Evolutionary conservation across 805 yeast genomes (phyloP), one percentile per base, ranked within the genome.

Genomic region (Kurtzmaniella fragi): DNA sequence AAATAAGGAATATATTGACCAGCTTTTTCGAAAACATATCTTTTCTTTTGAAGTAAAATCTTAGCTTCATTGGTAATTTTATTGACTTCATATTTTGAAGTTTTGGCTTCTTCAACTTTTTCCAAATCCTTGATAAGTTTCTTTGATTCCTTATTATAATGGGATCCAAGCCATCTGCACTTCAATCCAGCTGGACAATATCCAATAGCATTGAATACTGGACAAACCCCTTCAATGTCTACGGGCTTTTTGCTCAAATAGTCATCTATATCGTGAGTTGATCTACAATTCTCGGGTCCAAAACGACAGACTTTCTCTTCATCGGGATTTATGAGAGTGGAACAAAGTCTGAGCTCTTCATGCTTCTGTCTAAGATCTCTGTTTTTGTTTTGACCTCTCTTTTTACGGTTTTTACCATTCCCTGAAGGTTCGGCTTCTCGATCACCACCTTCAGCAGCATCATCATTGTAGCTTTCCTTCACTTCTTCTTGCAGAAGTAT

Each of bases 101-200:
- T 15, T 48, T 59, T 47, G 44, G 49, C 44, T 10, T 33, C 52
- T 7, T 62, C 73, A 29, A 62, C 62, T 43, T 59, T 56, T 1
- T 51, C 75, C 35, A 59, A 56, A 53, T 77, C 80, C 39, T 59
- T 70, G 28, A 70, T 43, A 15, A 82, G 59, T 42, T 58, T 64
- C 39, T 62, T 66, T 13, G 70, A 61, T 41, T 68, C 82, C 26
- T 53, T 54, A 48, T 73, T 57, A 53, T 66, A 74, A 63, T 93
- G 98, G 12, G 86, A 76, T 3, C 75, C 65, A 41, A 93, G 72
- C 87, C 96, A 93, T 52, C 96, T 77, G 64, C 99, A 93, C 59
- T 87, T 91, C 50, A 86, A 63, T 0, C 99, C 99, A 44, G 84
- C 76, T 3, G 96, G 95, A 69, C 99, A 93, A 53, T 78, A 81